Base-by-base conservation (phyloP, 2,329 filamentous ascomycete species). In the Metarhizium brunneum region DNA sequence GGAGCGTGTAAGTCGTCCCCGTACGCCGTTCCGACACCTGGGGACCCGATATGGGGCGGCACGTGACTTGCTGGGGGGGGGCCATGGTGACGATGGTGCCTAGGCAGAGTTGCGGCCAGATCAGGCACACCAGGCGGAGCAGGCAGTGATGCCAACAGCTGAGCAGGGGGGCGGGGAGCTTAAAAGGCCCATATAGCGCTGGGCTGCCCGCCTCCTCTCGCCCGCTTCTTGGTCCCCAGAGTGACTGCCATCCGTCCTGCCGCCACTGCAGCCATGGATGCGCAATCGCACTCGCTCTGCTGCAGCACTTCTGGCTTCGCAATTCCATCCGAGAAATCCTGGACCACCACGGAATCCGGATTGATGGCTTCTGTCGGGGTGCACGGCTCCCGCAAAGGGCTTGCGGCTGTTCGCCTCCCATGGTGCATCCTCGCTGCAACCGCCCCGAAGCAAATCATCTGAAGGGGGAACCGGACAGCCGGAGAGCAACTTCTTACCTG, bases 401-500 rank as follows among this genome's bases (percentile, higher is more conserved):
- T 18, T 16, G 18, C 16, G n/a, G 32, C 10, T 48, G 45, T 16
- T 48, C 25, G 25, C 45, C 45, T 45, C n/a, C 32, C 32, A 35
- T 11, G 32, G n/a, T 20, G 16, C 42, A 25, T 20, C n/a, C 42
- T 20, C 8, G 18, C 2, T 13, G 6, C 16, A 11, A 16, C 45
- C 45, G 30, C 20, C 5, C 5, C 45, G 14, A 40, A 14, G 11
- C 38, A 40, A 48, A 11, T 7, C 45, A 30, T 30, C 11, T 30
- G 16, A 48, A 48, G 20, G 45, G 45, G 2, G 25, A 20, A 20
- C 42, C 45, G 18, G 10, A 40, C 18, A 47, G 25, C 11, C 25
- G n/a, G 43, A 35, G 35, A 36, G 10, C 18, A 14, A 10, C 25
- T 13, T 48, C 88, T 81, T 78, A 97, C 92, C 84, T 86, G 81